A percentile compares a stretch with the other conserved stretches of the same genome.
Evolutionary conservation across 1,139 yeast genomes (phyloP).

Genomic region (Meyerozyma sp.): DNA sequence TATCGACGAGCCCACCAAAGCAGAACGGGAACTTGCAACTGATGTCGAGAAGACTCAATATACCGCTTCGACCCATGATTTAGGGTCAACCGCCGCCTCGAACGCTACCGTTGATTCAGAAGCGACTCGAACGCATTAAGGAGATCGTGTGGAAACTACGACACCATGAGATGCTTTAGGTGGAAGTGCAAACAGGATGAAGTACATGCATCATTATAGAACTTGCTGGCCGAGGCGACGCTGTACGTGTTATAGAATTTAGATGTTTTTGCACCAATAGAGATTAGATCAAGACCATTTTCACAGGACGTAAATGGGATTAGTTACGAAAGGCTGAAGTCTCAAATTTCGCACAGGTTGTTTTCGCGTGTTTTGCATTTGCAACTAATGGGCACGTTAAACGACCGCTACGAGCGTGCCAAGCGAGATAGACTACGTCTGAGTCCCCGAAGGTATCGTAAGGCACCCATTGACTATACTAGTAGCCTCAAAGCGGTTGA

Average conservation of each 20-base stretch:
- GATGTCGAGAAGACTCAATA: neutral
- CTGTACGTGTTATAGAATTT: neutral
- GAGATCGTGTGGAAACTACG: neutral
- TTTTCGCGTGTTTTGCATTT: neutral
- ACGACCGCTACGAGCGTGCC: neutral
- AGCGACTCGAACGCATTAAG: neutral
- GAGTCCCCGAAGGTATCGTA: neutral
- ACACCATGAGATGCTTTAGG: neutral
- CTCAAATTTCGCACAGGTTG: neutral
- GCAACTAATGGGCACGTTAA: neutral
- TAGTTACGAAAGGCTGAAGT: no score
- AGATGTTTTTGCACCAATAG: neutral
- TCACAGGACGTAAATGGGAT: no score
- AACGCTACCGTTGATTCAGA: neutral
- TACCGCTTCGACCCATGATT: neutral
- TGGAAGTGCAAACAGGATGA: neutral
- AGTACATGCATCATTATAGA: neutral
- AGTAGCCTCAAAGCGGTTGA: neutral
- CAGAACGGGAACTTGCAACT: constrained; percentile 4
- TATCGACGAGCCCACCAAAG: constrained; percentile 26
- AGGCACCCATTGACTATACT: neutral
- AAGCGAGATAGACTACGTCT: neutral
- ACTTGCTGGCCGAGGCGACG: neutral
- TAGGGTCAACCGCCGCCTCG: neutral
- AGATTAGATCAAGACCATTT: neutral